Evolutionary conservation across 805 yeast species (phyloP), one percentile per base, ranked within the genome.

Genomic region (Dipodascus albidus): DNA sequence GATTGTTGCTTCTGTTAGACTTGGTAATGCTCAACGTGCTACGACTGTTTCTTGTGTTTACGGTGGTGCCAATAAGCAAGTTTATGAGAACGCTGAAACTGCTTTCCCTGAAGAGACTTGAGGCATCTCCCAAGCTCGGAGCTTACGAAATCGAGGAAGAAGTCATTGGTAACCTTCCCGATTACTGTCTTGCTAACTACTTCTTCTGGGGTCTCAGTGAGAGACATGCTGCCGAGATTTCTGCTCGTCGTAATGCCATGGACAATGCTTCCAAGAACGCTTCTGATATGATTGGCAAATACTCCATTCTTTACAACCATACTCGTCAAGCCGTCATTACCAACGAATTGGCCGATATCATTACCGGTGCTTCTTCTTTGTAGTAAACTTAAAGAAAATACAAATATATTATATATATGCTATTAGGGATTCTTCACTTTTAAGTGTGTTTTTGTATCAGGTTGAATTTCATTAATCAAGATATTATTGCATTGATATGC

Each of bases 201-300:
- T 78, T 91, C 65, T 81, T 85, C 71, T 75, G 90, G 67, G 97
- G 96, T 57, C 80, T 90, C 80, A 91, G 97, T 60, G 96, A 93
- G 71, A 98, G 97, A 74, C 90, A 91, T 74, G 97, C 98, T 58
- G 87, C 98, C 56, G 99, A 91, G 79, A 80, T 90, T 62, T 85
- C 95, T 60, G 96, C 99, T 57, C 90, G 99, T 83, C 90, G 99
- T 83, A 91, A 88, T 71, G 98, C 99, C 64, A 91, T 91, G 99
- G 99, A 91, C 76, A 93, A 93, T 70, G 99, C 99, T 59, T 89
- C 97, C 64, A 91, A 93, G 93, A 91, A 91, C 71, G 99, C 99
- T 59, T 96, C 96, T 77, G 99, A 93, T 67, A 93, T 93, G 98
- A 93, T 93, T 71, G 82, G 80, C 76, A 85, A 81, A 70, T 91